Conservation (phyloP, 768 basidiomycete genomes). For the Terana coerulea region DNA sequence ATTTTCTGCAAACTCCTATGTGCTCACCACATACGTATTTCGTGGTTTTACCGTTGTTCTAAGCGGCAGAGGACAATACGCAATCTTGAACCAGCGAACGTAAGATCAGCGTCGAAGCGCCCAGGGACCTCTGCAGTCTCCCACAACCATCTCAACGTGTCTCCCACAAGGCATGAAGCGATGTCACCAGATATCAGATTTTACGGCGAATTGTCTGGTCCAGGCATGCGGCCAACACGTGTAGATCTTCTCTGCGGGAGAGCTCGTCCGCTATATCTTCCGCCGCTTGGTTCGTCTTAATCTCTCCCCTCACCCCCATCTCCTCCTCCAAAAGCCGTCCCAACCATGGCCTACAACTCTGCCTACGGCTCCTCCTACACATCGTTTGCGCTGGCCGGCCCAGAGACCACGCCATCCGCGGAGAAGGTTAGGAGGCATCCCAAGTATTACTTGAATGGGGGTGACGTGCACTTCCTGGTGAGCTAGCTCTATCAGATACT, state of each 20-base stretch:
- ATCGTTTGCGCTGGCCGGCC: background rate
- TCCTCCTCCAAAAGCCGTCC: background rate
- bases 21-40: no score
- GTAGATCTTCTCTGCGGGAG: conserved; percentile 14
- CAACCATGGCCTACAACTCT: conserved; percentile 8
- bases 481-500: conserved; percentile 17
- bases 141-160: background rate
- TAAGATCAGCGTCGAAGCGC: background rate
- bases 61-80: background rate
- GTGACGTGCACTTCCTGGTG: conserved; percentile 53
- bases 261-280: conserved; percentile 11
- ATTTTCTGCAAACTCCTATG: no score
- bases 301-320: conserved; percentile 8
- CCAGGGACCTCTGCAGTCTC: no score
- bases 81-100: background rate
- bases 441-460: conserved; percentile 50
- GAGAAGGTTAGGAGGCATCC: conserved; percentile 27
- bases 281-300: background rate
- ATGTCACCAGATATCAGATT: background rate
- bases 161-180: background rate
- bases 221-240: conserved; percentile 21
- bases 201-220: background rate
- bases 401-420: conserved; percentile 9
- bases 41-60: no score
- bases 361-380: background rate